Evolutionary conservation across 1,284 basidiomycete species (phyloP), one percentile per base, ranked within the genome.

Genomic region (Rhodotorula sp.): DNA sequence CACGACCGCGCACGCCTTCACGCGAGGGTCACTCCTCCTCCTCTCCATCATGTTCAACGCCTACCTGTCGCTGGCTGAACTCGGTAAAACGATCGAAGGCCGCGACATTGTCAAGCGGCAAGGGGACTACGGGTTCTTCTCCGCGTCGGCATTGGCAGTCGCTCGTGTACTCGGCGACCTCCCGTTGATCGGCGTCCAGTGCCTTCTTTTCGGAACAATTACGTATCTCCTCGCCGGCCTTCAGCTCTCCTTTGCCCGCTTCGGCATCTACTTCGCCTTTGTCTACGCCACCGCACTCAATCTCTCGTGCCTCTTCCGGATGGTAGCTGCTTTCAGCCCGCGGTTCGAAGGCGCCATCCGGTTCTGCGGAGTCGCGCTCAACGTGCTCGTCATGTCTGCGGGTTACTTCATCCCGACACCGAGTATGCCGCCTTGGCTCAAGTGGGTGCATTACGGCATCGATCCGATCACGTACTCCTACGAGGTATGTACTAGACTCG

Each of bases 271-370:
- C 65, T 73, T 78, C 42, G 64, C 71, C 51, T 72, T 75, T 65
- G 74, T 77, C 5, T 75, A 73, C 66, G 72, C 73, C 42, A 77
- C 77, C 6, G 75, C 76, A 18, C 69, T 78, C 42, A 76, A 76
- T 63, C 67, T 77, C n/a, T 75, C 71, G 49, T 75, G 75, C 45
- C 68, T 77, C 51, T 79, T 79, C 69, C 71, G 78, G 42, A 72
- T 76, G 66, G 71, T 78, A 37, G 78, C 77, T 22, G 76, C 77
- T 4, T 69, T 77, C 45, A 71, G 68, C 24, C 76, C 78, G 6
- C 71, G 71, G 24, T 79, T 79, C 57, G 78, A 79, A 49, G 74
- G 70, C 44, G 78, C 78, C n/a, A 78, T 77, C 64, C 74, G 78
- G n/a, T 78, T 74, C 64, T 77, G 74, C 67, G 78, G 77, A 29